Evolutionary conservation across 202 grass and related monocot genomes (phyloP).

Genomic region (Saccharum hybrid): DNA sequence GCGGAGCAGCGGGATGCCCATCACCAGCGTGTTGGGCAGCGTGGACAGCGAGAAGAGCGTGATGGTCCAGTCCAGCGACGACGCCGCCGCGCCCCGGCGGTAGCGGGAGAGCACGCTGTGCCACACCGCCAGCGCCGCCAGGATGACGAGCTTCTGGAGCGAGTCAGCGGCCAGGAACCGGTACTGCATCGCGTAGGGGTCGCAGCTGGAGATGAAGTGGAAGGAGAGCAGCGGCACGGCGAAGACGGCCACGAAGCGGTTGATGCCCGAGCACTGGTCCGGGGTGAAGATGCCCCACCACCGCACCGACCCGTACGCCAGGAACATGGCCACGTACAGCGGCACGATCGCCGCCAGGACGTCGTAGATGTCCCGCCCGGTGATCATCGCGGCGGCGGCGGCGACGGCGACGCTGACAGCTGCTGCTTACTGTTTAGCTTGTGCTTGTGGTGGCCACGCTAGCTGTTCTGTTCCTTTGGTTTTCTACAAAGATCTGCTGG

Average conservation of each 20-base stretch:
- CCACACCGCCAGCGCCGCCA: constrained; percentile 72
- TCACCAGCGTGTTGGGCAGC: constrained; percentile 95
- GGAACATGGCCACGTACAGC: constrained; percentile 94
- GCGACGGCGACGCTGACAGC: not conserved
- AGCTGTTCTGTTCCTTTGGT: not conserved
- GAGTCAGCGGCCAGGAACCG: constrained; percentile 93
- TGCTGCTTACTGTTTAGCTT: no score
- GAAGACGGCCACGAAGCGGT: constrained; percentile 98
- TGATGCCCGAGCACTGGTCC: constrained; percentile 92
- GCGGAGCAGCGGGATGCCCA: constrained; percentile 90
- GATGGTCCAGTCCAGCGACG: constrained; percentile 82
- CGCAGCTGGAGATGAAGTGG: constrained; percentile 94
- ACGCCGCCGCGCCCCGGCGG: constrained; percentile 34
- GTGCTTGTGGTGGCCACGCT: no score
- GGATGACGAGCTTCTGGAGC: constrained; percentile 93
- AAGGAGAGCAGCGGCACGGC: constrained; percentile 94
- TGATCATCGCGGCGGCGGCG: constrained; percentile 61
- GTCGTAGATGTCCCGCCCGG: constrained; percentile 90
- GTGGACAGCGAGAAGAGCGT: constrained; percentile 97
- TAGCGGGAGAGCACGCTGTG: constrained; percentile 68
- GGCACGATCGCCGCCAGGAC: constrained; percentile 90
- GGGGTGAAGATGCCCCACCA: constrained; percentile 99
- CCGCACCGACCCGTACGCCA: constrained; percentile 82
- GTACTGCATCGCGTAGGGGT: constrained; percentile 93
- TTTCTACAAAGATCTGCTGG: not conserved